These are phyloP conservation scores for Melaleuca quinquenervia DNA, from an alignment of 345 rosid species.

Conservation along the genomic window DNA sequence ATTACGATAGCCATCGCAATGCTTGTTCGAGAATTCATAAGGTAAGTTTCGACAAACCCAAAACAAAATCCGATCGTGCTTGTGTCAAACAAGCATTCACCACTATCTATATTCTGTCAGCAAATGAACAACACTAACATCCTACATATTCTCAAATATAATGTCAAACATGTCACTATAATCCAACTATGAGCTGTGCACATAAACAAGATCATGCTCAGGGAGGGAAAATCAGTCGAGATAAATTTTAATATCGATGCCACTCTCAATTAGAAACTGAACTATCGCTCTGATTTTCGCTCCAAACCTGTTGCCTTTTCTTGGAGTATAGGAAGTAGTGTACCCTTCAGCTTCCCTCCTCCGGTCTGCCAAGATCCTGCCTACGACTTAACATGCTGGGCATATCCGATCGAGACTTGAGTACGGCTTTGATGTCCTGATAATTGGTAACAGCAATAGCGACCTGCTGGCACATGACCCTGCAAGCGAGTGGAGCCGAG, in stretches of 20 bases:
- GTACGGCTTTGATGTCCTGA: conserved; percentile 75
- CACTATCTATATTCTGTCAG: no score
- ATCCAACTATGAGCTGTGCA: no score
- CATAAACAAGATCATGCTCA: no score
- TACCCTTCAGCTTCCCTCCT: conserved; percentile 85
- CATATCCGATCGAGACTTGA: conserved; percentile 66
- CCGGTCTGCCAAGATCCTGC: conserved; percentile 63
- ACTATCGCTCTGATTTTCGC: not conserved
- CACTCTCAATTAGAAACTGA: no score
- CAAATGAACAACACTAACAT: no score
- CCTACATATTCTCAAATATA: no score
- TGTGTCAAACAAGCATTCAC: no score
- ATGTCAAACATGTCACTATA: no score
- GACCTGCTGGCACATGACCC: conserved; percentile 79
- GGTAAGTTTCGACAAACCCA: no score
- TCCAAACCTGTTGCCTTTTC: conserved; percentile 86
- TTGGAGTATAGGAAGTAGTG: conserved; percentile 67
- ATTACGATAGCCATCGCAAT: not conserved
- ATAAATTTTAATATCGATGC: no score
- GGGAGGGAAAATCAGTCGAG: no score
- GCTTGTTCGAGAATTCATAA: not conserved
- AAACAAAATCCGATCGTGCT: no score
- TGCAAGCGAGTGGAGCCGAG: conserved; percentile 78
- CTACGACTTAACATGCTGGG: conserved; percentile 77
- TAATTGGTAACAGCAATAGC: conserved; percentile 94